Base-by-base conservation (phyloP, 306 rosid genomes). In the Prosopis cineraria region DNA sequence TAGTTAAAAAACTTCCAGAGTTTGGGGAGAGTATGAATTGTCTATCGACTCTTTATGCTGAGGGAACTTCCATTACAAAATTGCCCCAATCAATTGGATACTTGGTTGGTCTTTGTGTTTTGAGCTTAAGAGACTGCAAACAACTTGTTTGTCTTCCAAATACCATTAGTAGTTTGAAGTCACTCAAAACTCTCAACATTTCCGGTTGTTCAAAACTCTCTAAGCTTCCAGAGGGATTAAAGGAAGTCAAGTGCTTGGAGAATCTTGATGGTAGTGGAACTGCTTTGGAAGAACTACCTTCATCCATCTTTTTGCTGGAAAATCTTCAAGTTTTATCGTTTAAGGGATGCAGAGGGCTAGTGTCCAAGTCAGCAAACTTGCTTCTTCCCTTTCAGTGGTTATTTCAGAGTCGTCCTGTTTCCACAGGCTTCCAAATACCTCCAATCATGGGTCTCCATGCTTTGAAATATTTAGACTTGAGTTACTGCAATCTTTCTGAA, bases 201-300 rank as follows among this genome's bases (percentile, higher is more conserved):
- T 50, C 9, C 0, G 58, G 58, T 14, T 69, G 74, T 10, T 44
- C 74, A 44, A 44, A 69, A 44, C 33, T 69, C 30, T 44, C 74
- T 29, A 43, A 12, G 29, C 24, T 69, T 58, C 74, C 74, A 25
- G 58, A 44, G 10, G 48, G 17, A 14, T 27, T 69, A 16, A 45
- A 44, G 22, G 40, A 69, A 27, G 2, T 13, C 3, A 29, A 17
- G 58, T 27, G 6, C 22, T 10, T 69, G 7, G 14, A 69, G 40
- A 0, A 16, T 13, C 25, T 69, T 44, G 40, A 69, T 69, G 74
- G 27, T 13, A 27, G 58, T 44, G 39, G 20, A 13, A 69, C 74
- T 44, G 74, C 58, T 27, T 27, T 69, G n/a, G 40, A 27, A 29
- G 74, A 69, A 43, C 7, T 16, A 3, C 74, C 56, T 69, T 69